Conservation (phyloP, 306 rosid genomes). For the Ormosia emarginata region DNA sequence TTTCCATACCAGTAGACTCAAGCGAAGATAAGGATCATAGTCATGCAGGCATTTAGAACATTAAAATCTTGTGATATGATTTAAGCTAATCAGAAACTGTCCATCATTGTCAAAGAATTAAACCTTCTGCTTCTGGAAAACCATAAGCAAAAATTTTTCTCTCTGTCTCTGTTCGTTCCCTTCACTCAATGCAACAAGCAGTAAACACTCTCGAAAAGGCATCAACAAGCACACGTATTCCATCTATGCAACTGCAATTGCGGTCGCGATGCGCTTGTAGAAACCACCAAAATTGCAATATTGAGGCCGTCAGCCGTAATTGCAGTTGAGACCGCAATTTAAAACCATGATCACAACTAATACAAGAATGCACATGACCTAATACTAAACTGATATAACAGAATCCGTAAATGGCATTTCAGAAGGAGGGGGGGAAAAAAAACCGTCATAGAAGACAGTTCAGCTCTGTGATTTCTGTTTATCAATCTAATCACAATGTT, state of each 20-base stretch:
- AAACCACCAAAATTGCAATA: no score
- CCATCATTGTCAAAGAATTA: not conserved
- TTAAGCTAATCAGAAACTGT: not conserved
- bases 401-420: not conserved
- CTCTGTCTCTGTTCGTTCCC: not conserved
- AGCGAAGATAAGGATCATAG: slow-evolving; percentile 3
- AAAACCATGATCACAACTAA: not conserved
- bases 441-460: not conserved
- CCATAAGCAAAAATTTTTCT: not conserved
- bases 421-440: not conserved
- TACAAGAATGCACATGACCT: not conserved
- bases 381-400: not conserved
- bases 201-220: not conserved
- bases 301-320: no score
- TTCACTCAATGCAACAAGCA: not conserved
- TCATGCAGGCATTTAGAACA: not conserved
- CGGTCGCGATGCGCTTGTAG: no score
- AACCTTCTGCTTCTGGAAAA: not conserved
- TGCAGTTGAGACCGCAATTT: no score
- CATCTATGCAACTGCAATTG: no score
- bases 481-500: not conserved
- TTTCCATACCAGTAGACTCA: not conserved
- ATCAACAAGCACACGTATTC: not conserved
- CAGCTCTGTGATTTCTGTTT: not conserved
- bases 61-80: not conserved